Evolutionary conservation across 2,329 filamentous ascomycete genomes (phyloP).

Genomic region (Macroventuria anomochaeta): DNA sequence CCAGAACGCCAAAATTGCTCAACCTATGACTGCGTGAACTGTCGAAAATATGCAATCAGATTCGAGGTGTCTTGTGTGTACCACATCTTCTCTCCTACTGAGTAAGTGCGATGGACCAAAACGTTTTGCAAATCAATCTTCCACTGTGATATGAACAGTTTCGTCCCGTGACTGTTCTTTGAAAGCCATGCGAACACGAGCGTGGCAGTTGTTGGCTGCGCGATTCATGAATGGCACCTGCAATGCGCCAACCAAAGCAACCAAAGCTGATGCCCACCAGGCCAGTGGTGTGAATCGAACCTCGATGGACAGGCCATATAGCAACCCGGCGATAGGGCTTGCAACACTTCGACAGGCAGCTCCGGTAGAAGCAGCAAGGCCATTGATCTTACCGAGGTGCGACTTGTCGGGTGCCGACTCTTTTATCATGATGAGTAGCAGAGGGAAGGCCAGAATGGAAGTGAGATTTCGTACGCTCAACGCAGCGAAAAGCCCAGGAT

Average conservation of each 20-base stretch:
- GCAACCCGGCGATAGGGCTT: constrained; percentile 70
- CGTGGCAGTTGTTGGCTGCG: constrained; percentile 49
- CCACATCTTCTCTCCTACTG: too few species aligned
- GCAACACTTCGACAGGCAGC: constrained; percentile 73
- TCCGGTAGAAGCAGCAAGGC: constrained; percentile 73
- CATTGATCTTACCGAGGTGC: constrained; percentile 73
- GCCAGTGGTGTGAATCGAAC: constrained; percentile 66
- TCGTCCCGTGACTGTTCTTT: constrained; percentile 25
- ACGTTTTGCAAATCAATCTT: constrained; percentile 17
- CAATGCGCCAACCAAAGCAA: constrained; percentile 62
- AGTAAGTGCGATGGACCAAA: background rate
- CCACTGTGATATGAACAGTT: constrained; percentile 36
- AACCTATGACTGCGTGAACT: background rate
- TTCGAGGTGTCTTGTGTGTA: background rate
- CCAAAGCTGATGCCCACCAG: constrained; percentile 65
- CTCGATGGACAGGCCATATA: constrained; percentile 68
- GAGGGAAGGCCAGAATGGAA: constrained; percentile 71
- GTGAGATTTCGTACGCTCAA: constrained; percentile 70
- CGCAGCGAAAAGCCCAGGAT: constrained; percentile 69
- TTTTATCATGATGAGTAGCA: constrained; percentile 74
- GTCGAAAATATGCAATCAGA: background rate
- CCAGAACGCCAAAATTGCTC: background rate
- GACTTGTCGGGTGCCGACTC: constrained; percentile 69
- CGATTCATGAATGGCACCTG: constrained; percentile 64
- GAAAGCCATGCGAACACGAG: constrained; percentile 34